These are phyloP conservation scores for Thraustochytrium sp. DNA, from an alignment of 352 stramenopile genomes.

Conservation along the genomic window DNA sequence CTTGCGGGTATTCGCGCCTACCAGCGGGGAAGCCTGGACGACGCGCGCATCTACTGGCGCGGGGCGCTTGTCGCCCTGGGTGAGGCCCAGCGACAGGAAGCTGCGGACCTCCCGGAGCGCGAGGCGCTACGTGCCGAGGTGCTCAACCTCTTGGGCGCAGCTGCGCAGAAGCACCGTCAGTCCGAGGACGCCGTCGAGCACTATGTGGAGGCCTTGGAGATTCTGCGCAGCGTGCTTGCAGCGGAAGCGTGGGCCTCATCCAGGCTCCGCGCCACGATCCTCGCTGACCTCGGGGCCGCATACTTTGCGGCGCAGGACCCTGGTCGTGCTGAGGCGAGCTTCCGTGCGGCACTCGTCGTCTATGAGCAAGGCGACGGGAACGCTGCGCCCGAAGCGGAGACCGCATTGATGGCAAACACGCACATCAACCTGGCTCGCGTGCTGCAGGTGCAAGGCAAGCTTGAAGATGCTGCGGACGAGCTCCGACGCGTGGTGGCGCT, in stretches of 20 bases:
- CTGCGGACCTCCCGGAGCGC: not conserved
- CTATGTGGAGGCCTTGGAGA: conserved; percentile 17
- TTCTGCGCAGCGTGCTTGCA: not conserved
- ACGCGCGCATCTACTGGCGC: not conserved
- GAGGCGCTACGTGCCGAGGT: not conserved
- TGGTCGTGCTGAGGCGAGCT: not conserved
- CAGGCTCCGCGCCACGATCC: not conserved
- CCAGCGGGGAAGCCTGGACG: not conserved
- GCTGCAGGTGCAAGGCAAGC: not conserved
- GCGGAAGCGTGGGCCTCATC: not conserved
- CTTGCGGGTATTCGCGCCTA: not conserved
- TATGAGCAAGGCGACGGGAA: not conserved
- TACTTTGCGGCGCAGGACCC: not conserved
- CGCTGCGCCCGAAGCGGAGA: not conserved
- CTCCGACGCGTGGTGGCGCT: not conserved
- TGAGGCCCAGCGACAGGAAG: not conserved
- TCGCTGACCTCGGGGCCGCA: not conserved
- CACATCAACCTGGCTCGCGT: not conserved
- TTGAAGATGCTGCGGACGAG: not conserved
- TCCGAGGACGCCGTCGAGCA: conserved; percentile 10
- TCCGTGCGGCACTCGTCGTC: not conserved
- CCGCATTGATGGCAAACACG: not conserved
- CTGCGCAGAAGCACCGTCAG: not conserved
- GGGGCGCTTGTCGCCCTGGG: not conserved
- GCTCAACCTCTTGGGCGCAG: not conserved